Percentiles rank a stretch among this genome's conserved stretches.
These are phyloP conservation scores for Boletus sp. DNA, from an alignment of 768 basidiomycete genomes.

Conservation along the genomic window DNA sequence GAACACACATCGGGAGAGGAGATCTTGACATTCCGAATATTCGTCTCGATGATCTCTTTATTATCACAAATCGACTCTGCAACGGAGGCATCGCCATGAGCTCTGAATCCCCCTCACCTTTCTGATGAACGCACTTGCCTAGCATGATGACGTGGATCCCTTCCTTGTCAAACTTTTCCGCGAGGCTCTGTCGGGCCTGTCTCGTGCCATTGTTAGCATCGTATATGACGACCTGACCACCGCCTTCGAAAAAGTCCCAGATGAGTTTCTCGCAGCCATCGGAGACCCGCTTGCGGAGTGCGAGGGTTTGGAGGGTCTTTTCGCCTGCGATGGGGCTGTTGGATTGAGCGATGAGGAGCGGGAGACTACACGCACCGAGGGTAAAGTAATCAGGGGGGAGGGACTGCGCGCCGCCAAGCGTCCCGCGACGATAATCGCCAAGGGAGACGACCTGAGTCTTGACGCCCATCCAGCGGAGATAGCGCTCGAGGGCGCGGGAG, in stretches of 20 bases:
- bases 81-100: constrained; percentile 4
- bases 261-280: constrained; percentile 87
- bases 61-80: constrained; percentile 90
- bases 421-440: constrained; percentile 91
- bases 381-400: constrained; percentile 93
- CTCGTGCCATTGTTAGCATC: constrained; percentile 93
- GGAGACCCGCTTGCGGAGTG: constrained; percentile 68
- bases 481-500: constrained; percentile 92
- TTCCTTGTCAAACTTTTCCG: constrained; percentile 79
- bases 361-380: constrained; percentile 46
- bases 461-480: constrained; percentile 96
- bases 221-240: constrained; percentile 97
- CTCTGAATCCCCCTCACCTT: not conserved
- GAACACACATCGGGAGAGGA: constrained; percentile 92
- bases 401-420: constrained; percentile 81
- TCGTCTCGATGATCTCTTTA: constrained; percentile 87
- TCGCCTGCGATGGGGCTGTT: constrained; percentile 47
- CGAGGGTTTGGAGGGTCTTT: constrained; percentile 77
- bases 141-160: constrained; percentile 94
- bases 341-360: not conserved
- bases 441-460: constrained; percentile 93
- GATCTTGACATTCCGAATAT: constrained; percentile 96
- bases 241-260: constrained; percentile 78
- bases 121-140: constrained; percentile 45
- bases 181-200: constrained; percentile 61